Evolutionary conservation across 1,139 yeast species (phyloP).

Genomic region (Zygosaccharomyces sapae): DNA sequence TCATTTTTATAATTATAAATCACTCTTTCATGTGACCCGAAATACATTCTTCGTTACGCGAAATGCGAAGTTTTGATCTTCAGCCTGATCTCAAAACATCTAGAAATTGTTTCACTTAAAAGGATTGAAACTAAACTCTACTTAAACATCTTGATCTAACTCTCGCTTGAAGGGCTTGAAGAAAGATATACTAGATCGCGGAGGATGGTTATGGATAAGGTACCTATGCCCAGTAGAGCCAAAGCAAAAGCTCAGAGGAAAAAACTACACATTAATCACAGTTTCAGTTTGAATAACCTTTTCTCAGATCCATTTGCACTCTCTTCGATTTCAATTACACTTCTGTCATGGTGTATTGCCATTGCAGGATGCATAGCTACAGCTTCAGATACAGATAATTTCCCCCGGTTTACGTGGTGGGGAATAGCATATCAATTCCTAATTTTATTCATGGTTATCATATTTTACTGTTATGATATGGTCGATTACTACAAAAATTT

Average conservation of each 20-base stretch:
- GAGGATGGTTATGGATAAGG: slow-evolving; percentile 5
- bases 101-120: no score
- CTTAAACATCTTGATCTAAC: background rate
- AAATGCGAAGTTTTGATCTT: slow-evolving; percentile 9
- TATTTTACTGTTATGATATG: slow-evolving; percentile 62
- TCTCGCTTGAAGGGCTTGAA: background rate
- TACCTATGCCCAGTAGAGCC: slow-evolving; percentile 22
- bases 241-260: slow-evolving; percentile 27
- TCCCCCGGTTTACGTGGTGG: slow-evolving; percentile 96
- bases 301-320: slow-evolving; percentile 69
- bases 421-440: slow-evolving; percentile 80
- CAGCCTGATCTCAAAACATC: background rate
- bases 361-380: slow-evolving; percentile 80
- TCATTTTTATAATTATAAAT: background rate
- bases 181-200: background rate
- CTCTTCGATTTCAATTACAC: slow-evolving; percentile 58
- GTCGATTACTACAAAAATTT: slow-evolving; percentile 62
- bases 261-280: slow-evolving; percentile 26
- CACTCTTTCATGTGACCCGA: background rate
- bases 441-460: slow-evolving; percentile 50
- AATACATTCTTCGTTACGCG: slow-evolving; percentile 11
- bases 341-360: slow-evolving; percentile 77
- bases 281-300: slow-evolving; percentile 46
- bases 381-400: slow-evolving; percentile 40
- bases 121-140: background rate